These are phyloP conservation scores for Ilyonectria mors-panacis DNA, from an alignment of 2,329 filamentous ascomycete genomes.

Conservation along the genomic window DNA sequence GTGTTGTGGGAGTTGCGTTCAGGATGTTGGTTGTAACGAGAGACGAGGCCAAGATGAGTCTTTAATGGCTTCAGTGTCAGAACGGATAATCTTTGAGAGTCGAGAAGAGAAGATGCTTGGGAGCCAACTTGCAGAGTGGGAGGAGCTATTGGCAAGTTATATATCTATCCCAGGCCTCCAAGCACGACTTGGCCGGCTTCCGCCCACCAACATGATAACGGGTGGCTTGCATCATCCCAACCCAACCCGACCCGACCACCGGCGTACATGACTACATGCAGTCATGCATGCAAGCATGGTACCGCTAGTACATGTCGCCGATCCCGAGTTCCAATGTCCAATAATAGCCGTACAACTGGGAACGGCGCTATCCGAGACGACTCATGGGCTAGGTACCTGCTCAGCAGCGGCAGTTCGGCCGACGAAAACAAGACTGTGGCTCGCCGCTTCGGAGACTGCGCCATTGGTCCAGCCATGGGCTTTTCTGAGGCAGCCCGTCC, in stretches of 20 bases:
- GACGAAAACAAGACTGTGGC: neutral
- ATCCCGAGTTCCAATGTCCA: neutral
- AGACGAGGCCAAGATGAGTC: neutral
- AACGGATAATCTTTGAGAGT: neutral
- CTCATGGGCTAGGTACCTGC: neutral
- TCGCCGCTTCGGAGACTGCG: neutral
- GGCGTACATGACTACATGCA: neutral
- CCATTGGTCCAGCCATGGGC: slow-evolving; percentile 6
- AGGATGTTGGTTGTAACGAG: slow-evolving; percentile 14
- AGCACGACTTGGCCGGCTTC: slow-evolving; percentile 6
- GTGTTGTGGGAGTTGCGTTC: slow-evolving; percentile 14
- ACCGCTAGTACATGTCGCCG: neutral
- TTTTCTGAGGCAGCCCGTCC: neutral
- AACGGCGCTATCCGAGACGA: neutral
- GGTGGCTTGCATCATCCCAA: slow-evolving; percentile 7
- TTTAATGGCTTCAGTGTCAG: neutral
- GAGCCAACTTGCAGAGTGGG: neutral
- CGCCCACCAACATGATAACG: neutral
- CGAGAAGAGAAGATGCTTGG: neutral
- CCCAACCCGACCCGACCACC: neutral
- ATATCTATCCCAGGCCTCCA: neutral
- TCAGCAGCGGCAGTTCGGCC: too few relatives aligned
- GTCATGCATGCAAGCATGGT: neutral
- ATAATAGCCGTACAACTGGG: neutral
- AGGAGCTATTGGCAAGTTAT: neutral